Evolutionary conservation across 108 stramenopile species (phyloP).

Genomic region (Parmales sp.): DNA sequence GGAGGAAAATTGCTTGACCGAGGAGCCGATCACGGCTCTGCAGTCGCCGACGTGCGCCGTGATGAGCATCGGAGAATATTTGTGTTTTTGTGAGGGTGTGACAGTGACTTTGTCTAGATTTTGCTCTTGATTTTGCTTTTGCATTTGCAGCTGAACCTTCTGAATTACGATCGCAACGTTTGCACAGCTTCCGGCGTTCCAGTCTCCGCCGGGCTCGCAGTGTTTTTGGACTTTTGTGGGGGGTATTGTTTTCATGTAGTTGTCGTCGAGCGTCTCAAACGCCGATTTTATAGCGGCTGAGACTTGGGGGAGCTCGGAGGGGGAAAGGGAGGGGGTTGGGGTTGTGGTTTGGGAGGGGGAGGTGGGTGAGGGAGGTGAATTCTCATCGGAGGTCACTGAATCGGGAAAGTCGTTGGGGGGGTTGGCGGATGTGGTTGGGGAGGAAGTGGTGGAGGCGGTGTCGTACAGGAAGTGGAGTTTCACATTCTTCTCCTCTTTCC

Average conservation of each 20-base stretch:
- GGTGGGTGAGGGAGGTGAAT: not conserved
- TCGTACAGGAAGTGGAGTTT: no score
- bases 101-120: no score
- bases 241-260: not conserved
- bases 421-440: not conserved
- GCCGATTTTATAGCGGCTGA: no score
- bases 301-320: no score
- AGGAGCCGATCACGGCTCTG: slow-evolving; percentile 51
- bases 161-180: slow-evolving; percentile 44
- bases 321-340: not conserved
- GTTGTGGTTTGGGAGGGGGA: not conserved
- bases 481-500: no score
- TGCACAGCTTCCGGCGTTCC: slow-evolving; percentile 78
- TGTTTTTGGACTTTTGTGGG: not conserved
- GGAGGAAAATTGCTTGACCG: not conserved
- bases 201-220: slow-evolving; percentile 17
- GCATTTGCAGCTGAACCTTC: no score
- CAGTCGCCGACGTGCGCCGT: slow-evolving; percentile 78
- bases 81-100: no score
- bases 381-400: no score
- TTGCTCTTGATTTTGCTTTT: no score
- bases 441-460: not conserved
- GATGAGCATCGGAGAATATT: slow-evolving; percentile 65
- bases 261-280: no score
- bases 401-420: no score